Percentiles rank a stretch among this genome's conserved stretches.
phyloP scores from a whole-genome alignment of 306 rosid species.

The Inga oerstediana region DNA sequence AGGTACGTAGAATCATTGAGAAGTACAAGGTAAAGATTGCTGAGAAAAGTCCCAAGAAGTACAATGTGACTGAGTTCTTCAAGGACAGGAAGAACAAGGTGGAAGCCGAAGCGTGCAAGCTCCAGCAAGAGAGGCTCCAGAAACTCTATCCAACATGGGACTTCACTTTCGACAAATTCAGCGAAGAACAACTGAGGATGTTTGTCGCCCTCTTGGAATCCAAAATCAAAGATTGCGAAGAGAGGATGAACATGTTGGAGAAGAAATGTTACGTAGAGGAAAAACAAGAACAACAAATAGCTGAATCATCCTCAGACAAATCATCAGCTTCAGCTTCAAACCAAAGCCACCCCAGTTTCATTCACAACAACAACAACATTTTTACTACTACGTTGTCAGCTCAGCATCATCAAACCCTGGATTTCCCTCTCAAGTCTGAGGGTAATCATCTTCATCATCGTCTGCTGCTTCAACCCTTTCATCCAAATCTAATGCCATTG shows the following conservation, averaged over 20 bases:
- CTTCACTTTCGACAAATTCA: not conserved
- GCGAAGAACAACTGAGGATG: not conserved
- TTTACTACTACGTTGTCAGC: not conserved
- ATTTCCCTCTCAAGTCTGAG: not conserved
- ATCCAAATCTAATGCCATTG: constrained; percentile 10
- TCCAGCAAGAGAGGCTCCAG: not conserved
- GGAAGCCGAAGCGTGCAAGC: constrained; percentile 5
- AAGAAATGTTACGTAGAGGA: not conserved
- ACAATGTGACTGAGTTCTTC: constrained; percentile 19
- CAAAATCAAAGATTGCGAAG: no score
- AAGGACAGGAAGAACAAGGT: constrained; percentile 25
- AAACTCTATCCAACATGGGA: constrained; percentile 39
- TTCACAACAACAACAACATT: not conserved
- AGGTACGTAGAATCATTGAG: not conserved
- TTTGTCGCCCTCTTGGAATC: no score
- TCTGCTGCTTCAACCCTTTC: not conserved
- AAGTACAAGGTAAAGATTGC: not conserved
- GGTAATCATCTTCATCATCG: not conserved
- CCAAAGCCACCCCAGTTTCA: not conserved
- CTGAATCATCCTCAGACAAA: not conserved
- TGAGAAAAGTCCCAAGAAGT: not conserved
- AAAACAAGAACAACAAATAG: not conserved
- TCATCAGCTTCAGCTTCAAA: not conserved
- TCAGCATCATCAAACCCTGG: not conserved
- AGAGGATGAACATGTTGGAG: no score